Base-by-base conservation (phyloP, 306 rosid genomes). In the Dalbergia cochinchinensis region DNA sequence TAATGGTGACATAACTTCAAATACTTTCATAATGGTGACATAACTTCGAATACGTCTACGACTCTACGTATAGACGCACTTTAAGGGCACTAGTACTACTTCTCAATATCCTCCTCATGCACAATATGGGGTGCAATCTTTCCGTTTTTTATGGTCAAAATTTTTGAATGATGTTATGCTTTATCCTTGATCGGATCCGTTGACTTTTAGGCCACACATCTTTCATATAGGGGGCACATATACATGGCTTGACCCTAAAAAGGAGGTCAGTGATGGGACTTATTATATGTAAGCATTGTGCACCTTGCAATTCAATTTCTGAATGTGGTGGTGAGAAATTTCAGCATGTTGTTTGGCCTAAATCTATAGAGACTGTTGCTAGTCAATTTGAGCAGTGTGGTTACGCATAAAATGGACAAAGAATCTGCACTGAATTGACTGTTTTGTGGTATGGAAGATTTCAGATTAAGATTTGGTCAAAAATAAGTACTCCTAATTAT, bases 141-240 rank as follows among this genome's bases (percentile, higher is more conserved):
- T 65, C 80, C 71, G 71, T 14, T 19, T 45, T 62, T 74, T 45
- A 18, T 65, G 71, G 71, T 19, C 71, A 74, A 61, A 31, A 15
- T 74, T 74, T 66, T 26, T n/a, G 20, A 39, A 26, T 26, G 31
- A 26, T 26, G 31, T 2, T 26, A 26, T 12, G 15, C 65, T 22
- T 11, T n/a, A 45, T 74, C 60, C 60, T 26, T 19, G 15, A 76
- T 76, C 80, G 35, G 44, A 15, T 22, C 18, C 65, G 20, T 80
- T 73, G 80, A 80, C 84, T 73, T 54, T 57, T 66, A 3, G 6
- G 48, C 55, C 66, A 58, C 31, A 77, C 4, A 14, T 7, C 18
- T 37, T 54, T 37, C 19, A 54, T 54, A 44, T 44, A 6, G 1
- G 11, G 65, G 44, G 19, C 57, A 48, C 16, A 15, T 39, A 22